Conservation (phyloP, 495 filamentous ascomycete genomes). For the Xylaria telfairii region DNA sequence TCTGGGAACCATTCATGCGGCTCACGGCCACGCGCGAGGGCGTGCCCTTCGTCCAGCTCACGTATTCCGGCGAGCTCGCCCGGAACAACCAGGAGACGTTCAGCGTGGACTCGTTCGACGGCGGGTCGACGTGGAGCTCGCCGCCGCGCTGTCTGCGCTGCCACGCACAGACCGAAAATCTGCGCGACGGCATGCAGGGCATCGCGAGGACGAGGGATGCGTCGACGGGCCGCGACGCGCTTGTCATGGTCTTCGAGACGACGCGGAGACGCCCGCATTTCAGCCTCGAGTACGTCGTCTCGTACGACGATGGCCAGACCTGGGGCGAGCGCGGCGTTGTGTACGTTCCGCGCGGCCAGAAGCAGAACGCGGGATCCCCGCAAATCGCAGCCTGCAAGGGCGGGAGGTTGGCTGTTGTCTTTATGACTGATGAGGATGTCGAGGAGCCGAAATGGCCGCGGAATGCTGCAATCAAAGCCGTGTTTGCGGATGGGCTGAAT, state of each 20-base stretch:
- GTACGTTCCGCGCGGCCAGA: conserved; percentile 47
- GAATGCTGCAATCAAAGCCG: conserved; percentile 39
- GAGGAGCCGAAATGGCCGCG: conserved; percentile 35
- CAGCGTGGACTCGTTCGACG: conserved; percentile 60
- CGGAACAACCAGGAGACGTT: conserved; percentile 62
- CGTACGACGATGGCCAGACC: conserved; percentile 61
- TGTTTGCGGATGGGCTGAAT: conserved; percentile 31
- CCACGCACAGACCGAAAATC: conserved; percentile 37
- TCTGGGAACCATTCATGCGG: conserved; percentile 70
- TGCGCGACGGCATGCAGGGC: conserved; percentile 67
- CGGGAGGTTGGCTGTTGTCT: conserved; percentile 58
- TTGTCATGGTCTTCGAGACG: conserved; percentile 67
- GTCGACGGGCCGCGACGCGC: conserved; percentile 39
- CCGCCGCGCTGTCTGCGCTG: conserved; percentile 35
- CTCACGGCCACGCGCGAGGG: conserved; percentile 42
- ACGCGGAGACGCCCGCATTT: conserved; percentile 53
- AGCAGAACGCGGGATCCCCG: conserved; percentile 61
- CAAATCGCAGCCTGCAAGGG: conserved; percentile 62
- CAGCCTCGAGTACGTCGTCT: conserved; percentile 60
- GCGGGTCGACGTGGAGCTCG: conserved; percentile 58
- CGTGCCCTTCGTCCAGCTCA: conserved; percentile 54
- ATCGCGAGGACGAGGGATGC: conserved; percentile 47
- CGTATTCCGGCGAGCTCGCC: conserved; percentile 54
- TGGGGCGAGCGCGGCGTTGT: conserved; percentile 62
- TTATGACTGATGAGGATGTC: conserved; percentile 66